Percentiles rank a stretch among this genome's conserved stretches.
Conservation (phyloP, 163 green algal genomes). For the Scenedesmus sp. region DNA sequence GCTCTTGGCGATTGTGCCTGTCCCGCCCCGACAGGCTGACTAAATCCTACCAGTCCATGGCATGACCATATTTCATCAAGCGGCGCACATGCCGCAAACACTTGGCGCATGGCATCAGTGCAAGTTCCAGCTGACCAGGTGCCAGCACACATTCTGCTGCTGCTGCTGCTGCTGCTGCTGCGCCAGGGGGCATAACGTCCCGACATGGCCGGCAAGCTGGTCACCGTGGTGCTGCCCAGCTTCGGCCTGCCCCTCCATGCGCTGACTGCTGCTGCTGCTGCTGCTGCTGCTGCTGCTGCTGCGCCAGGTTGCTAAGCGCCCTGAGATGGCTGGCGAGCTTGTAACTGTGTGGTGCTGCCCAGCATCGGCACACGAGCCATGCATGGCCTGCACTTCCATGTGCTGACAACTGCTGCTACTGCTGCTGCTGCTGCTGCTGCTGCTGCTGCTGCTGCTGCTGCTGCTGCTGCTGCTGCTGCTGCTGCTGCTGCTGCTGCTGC, state of each 20-base stretch:
- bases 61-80: no score
- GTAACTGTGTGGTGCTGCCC: conserved; percentile 87
- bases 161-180: neutral
- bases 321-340: conserved; percentile 95
- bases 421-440: neutral
- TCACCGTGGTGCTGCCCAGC: conserved; percentile 89
- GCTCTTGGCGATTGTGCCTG: no score
- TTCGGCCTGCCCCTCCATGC: conserved; percentile 74
- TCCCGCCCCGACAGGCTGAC: no score
- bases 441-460: neutral
- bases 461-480: neutral
- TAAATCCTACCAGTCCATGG: no score
- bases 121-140: no score
- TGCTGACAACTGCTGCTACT: no score
- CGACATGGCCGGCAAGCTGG: conserved; percentile 94
- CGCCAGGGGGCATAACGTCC: conserved; percentile 82
- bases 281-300: neutral
- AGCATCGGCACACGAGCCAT: conserved; percentile 78
- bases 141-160: neutral
- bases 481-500: neutral
- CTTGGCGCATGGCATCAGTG: no score
- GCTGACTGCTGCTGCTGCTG: neutral
- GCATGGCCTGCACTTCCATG: no score
- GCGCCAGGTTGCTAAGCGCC: conserved; percentile 80
- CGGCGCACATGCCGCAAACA: no score